Evolutionary conservation across 768 basidiomycete genomes (phyloP).

Genomic region (Phlegmacium glaucopus): DNA sequence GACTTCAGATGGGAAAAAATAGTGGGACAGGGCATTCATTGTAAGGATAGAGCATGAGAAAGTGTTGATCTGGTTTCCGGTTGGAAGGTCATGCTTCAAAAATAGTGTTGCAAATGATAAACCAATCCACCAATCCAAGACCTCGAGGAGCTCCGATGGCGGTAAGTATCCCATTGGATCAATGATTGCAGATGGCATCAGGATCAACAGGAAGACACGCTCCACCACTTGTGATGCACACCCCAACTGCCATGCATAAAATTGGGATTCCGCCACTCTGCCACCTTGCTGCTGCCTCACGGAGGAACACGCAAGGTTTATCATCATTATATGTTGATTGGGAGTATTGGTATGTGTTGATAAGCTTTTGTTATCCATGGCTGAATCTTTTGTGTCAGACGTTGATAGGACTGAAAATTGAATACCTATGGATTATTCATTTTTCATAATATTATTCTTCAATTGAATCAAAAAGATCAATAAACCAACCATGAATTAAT

Average conservation of each 20-base stretch:
- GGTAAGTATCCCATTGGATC: background rate
- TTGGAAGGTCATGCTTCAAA: too few species aligned
- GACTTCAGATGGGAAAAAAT: too few species aligned
- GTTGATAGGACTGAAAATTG: too few species aligned
- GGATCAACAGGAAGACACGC: background rate
- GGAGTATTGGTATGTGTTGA: background rate
- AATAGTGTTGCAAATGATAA: too few species aligned
- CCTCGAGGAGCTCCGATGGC: background rate
- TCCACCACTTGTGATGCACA: too few species aligned
- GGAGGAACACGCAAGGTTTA: background rate
- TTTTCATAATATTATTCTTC: too few species aligned
- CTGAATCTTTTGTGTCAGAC: background rate
- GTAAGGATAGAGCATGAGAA: too few species aligned
- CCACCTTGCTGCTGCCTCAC: background rate
- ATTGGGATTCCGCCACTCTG: background rate
- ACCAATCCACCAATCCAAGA: background rate
- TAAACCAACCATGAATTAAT: too few species aligned
- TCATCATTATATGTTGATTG: background rate
- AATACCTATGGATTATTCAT: too few species aligned
- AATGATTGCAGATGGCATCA: background rate
- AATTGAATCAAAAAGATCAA: too few species aligned
- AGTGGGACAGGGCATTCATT: too few species aligned
- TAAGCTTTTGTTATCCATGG: background rate
- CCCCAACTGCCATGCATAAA: background rate
- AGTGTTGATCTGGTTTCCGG: too few species aligned